These are phyloP conservation scores for Cryomyces minteri DNA, from an alignment of 495 filamentous ascomycete species.

Conservation along the genomic window DNA sequence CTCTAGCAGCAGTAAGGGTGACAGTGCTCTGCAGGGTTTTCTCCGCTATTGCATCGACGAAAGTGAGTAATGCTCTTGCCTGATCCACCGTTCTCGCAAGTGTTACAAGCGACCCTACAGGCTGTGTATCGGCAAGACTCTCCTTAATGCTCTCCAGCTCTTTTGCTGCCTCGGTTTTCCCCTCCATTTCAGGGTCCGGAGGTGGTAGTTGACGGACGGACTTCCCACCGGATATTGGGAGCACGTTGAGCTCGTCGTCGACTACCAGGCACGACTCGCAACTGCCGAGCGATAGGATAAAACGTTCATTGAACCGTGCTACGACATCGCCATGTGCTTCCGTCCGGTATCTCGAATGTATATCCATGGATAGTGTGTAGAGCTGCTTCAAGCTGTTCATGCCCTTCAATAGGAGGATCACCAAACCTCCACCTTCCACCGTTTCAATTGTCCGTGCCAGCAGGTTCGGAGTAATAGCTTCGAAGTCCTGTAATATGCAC, in stretches of 20 bases:
- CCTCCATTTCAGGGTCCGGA: constrained; percentile 42
- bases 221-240: constrained; percentile 93
- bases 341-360: constrained; percentile 90
- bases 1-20: constrained; percentile 81
- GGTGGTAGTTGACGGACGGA: constrained; percentile 71
- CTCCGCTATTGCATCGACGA: constrained; percentile 90
- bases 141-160: constrained; percentile 82
- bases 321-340: constrained; percentile 93
- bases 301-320: constrained; percentile 94
- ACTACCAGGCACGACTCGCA: constrained; percentile 92
- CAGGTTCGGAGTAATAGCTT: constrained; percentile 91
- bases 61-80: constrained; percentile 83
- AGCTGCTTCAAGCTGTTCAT: constrained; percentile 97
- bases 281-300: constrained; percentile 84
- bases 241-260: constrained; percentile 93
- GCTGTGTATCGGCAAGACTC: constrained; percentile 63
- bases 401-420: constrained; percentile 78
- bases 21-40: constrained; percentile 91
- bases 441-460: constrained; percentile 92
- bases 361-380: constrained; percentile 94
- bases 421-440: constrained; percentile 88
- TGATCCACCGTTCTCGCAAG: constrained; percentile 87
- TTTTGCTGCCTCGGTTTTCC: constrained; percentile 42
- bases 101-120: constrained; percentile 64
- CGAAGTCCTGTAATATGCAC: constrained; percentile 96